Percentiles rank a stretch among this genome's conserved stretches.
Evolutionary conservation across 2,329 filamentous ascomycete genomes (phyloP).

Genomic region (Fusarium sublunatum): DNA sequence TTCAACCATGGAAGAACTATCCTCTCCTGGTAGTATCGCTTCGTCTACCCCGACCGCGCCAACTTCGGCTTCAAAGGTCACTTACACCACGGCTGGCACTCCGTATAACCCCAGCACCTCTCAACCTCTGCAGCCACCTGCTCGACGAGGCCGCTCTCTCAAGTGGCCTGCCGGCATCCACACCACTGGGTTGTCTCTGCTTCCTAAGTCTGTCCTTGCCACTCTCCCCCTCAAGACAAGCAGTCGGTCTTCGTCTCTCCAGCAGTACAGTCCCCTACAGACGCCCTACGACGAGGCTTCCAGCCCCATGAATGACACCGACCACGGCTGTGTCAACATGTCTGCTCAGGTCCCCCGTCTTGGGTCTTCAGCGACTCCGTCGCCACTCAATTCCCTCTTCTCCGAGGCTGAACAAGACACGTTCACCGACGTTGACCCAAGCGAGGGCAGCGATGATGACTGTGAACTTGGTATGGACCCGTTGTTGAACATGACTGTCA

Average conservation of each 20-base stretch:
- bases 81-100: constrained; percentile 68
- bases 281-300: constrained; percentile 65
- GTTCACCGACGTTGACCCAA: constrained; percentile 39
- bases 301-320: constrained; percentile 52
- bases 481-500: constrained; percentile 56
- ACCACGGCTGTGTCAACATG: constrained; percentile 45
- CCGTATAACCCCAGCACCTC: constrained; percentile 62
- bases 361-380: constrained; percentile 45
- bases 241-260: constrained; percentile 37
- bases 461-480: constrained; percentile 47
- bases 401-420: constrained; percentile 32
- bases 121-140: constrained; percentile 62
- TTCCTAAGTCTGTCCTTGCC: constrained; percentile 53
- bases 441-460: constrained; percentile 47
- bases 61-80: constrained; percentile 47
- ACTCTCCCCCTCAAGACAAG: constrained; percentile 50
- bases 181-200: constrained; percentile 49
- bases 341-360: constrained; percentile 43
- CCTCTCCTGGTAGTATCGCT: constrained; percentile 42
- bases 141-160: constrained; percentile 61
- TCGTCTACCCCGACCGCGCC: constrained; percentile 41
- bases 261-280: constrained; percentile 63
- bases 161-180: constrained; percentile 53
- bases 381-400: constrained; percentile 34
- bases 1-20: constrained; percentile 49